phyloP scores from a whole-genome alignment of 768 basidiomycete genomes.

The Leucosporidium scottii region DNA sequence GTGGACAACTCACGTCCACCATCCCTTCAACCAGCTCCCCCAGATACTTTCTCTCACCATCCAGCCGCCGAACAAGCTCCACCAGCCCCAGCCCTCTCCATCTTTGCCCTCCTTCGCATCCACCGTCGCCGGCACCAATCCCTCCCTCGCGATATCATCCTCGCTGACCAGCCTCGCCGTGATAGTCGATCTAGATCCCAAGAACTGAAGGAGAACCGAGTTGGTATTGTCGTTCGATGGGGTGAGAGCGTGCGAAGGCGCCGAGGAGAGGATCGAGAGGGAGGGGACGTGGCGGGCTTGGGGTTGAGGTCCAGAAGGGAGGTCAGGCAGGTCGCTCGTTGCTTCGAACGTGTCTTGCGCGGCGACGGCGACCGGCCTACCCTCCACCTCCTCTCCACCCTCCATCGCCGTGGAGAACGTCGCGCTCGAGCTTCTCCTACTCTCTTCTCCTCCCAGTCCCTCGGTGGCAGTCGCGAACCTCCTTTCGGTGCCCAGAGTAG shows the following conservation, averaged over 20 bases:
- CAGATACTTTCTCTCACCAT: not conserved
- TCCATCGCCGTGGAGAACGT: not conserved
- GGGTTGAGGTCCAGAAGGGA: too few species aligned
- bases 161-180: not conserved
- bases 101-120: not conserved
- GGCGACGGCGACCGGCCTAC: too few species aligned
- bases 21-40: not conserved
- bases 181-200: not conserved
- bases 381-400: not conserved
- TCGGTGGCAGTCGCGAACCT: not conserved
- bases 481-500: not conserved
- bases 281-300: not conserved
- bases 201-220: not conserved
- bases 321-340: too few species aligned
- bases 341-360: too few species aligned
- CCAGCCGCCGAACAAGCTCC: not conserved
- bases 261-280: not conserved
- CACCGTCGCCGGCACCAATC: not conserved
- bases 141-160: not conserved
- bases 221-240: not conserved
- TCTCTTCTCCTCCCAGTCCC: not conserved
- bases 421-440: not conserved
- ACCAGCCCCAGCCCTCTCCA: not conserved
- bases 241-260: not conserved
- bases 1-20: not conserved